Evolutionary conservation across 2,329 filamentous ascomycete genomes (phyloP), one percentile per base, ranked within the genome.

Genomic region (Clarireedia monteithiana): DNA sequence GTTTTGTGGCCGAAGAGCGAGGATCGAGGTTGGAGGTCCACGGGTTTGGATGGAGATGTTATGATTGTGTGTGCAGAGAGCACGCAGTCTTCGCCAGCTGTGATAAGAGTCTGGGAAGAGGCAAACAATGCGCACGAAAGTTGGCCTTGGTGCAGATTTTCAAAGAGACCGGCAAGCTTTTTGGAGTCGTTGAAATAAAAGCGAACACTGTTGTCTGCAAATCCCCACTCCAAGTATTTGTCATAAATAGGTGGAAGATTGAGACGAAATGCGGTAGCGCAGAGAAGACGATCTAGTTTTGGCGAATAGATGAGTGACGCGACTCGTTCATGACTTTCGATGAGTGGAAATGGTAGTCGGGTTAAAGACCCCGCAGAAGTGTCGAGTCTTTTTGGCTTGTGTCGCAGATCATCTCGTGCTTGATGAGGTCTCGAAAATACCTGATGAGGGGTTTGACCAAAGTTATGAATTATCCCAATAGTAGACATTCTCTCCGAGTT

Each of bases 391-490:
- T 82, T 83, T 3, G 80, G 75, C 5, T 83, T 84, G 54, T 84
- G 81, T 23, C 81, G 76, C 4, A 79, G 72, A 55, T 88, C 80
- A 62, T 95, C 91, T 14, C 86, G 82, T n/a, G 81, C 74, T 3
- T 88, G 85, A 70, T 99, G 94, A 12, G 87, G 78, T 57, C 86
- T 86, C 46, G 83, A 81, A 69, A 97, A 99, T 15, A 97, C 87
- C 69, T 99, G 95, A 64, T 95, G 88, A 1, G 95, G 94, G 1
- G 95, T 99, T 70, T 99, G 94, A 0, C 94, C 94, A 70, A 99
- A 99, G 65, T 97, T 97, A 72, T 99, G 92, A 64, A 99, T 97
- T 63, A 96, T 95, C 36, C 90, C 90, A 53, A 96, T 96, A 0
- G 91, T 92, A 5, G 92, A 89, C 6, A 91, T 77, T 45, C 91